These are phyloP conservation scores for Verticillium isaacii DNA, from an alignment of 2,329 filamentous ascomycete species.

Conservation along the genomic window DNA sequence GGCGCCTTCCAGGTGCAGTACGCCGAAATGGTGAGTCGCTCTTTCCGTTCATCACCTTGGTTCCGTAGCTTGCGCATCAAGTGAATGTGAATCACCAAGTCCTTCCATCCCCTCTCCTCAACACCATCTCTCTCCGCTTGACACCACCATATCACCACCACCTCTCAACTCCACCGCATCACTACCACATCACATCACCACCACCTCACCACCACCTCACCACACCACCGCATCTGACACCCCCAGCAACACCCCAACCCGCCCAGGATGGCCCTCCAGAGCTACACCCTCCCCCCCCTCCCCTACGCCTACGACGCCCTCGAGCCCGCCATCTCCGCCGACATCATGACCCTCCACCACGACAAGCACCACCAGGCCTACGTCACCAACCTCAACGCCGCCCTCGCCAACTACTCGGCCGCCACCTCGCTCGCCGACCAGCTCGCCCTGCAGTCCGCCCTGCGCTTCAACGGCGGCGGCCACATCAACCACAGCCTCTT, in stretches of 20 bases:
- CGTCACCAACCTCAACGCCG: slow-evolving; percentile 70
- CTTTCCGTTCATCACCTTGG: not conserved
- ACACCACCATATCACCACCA: not conserved
- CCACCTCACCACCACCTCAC: no score
- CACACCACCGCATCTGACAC: not conserved
- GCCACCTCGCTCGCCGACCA: slow-evolving; percentile 40
- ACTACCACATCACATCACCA: no score
- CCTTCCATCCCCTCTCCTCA: not conserved
- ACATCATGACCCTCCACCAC: slow-evolving; percentile 85
- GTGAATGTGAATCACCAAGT: not conserved
- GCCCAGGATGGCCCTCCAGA: not conserved
- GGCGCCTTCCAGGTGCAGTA: not conserved
- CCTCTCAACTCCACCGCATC: not conserved
- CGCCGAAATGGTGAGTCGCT: not conserved
- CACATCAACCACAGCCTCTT: slow-evolving; percentile 65
- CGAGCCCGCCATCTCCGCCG: slow-evolving; percentile 63
- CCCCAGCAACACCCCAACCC: not conserved
- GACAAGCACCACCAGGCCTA: slow-evolving; percentile 80
- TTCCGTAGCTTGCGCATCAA: no score
- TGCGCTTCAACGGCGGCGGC: slow-evolving; percentile 65
- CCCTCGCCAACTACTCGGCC: slow-evolving; percentile 61
- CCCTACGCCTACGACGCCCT: slow-evolving; percentile 39
- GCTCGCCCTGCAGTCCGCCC: slow-evolving; percentile 22
- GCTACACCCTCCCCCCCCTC: slow-evolving; percentile 1
- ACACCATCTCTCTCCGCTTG: not conserved